phyloP scores from a whole-genome alignment of 1,284 basidiomycete genomes.

The Anthracocystis setariae region DNA sequence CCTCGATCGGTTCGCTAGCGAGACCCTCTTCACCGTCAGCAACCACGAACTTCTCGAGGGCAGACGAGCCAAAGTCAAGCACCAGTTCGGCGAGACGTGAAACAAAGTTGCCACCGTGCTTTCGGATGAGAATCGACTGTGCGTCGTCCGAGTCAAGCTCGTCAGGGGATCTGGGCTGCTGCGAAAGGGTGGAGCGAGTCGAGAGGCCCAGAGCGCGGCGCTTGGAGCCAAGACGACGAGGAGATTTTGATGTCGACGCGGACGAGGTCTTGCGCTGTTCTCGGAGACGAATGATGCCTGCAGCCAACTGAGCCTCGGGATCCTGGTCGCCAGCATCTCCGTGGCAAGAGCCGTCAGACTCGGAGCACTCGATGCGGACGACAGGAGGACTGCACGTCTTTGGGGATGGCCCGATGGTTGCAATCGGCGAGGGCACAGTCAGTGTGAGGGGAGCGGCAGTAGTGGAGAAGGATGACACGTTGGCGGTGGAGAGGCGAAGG shows the following conservation, averaged over 20 bases:
- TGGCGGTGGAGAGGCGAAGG: slow-evolving; percentile 33
- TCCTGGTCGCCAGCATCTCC: slow-evolving; percentile 58
- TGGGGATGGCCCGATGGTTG: slow-evolving; percentile 13
- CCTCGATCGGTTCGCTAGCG: not conserved
- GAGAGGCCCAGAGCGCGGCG: slow-evolving; percentile 5
- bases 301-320: slow-evolving; percentile 57
- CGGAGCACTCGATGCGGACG: slow-evolving; percentile 44
- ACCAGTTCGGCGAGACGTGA: slow-evolving; percentile 40
- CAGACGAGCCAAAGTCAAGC: slow-evolving; percentile 41
- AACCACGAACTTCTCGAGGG: slow-evolving; percentile 29
- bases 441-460: slow-evolving; percentile 3
- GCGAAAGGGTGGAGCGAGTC: not conserved
- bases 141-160: slow-evolving; percentile 38
- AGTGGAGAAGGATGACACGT: slow-evolving; percentile 15
- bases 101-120: slow-evolving; percentile 34
- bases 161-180: slow-evolving; percentile 3
- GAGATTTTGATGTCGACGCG: not conserved
- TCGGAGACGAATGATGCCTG: slow-evolving; percentile 44
- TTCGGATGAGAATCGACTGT: slow-evolving; percentile 25
- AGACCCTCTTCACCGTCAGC: slow-evolving; percentile 6
- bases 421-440: slow-evolving; percentile 13
- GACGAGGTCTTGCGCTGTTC: slow-evolving; percentile 21
- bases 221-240: slow-evolving; percentile 4
- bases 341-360: slow-evolving; percentile 60
- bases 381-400: slow-evolving; percentile 23